Evolutionary conservation across 2,329 filamentous ascomycete species (phyloP).

Genomic region (Aureobasidium sp.): DNA sequence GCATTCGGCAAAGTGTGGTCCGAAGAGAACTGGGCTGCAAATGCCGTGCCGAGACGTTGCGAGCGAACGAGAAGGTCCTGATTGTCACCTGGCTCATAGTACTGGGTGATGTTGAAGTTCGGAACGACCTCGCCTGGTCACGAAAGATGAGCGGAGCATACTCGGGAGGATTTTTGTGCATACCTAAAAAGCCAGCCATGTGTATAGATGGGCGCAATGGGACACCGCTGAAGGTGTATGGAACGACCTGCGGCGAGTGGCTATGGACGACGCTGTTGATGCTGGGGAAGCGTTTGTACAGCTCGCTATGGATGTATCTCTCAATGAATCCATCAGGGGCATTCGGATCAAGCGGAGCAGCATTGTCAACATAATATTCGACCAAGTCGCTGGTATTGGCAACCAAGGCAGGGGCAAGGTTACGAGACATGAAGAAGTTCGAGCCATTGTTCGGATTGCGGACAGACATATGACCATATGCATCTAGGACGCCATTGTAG

Average conservation of each 20-base stretch:
- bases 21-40: slow-evolving; percentile 18
- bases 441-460: slow-evolving; percentile 39
- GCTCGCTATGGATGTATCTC: slow-evolving; percentile 40
- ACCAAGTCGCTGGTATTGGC: slow-evolving; percentile 37
- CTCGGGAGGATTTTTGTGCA: background rate
- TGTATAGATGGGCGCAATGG: slow-evolving; percentile 35
- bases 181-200: slow-evolving; percentile 37
- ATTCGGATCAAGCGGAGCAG: slow-evolving; percentile 32
- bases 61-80: slow-evolving; percentile 21
- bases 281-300: slow-evolving; percentile 34
- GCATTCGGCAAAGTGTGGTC: background rate
- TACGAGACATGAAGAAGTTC: slow-evolving; percentile 42
- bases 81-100: slow-evolving; percentile 16
- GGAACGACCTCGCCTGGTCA: slow-evolving; percentile 13
- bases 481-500: slow-evolving; percentile 42
- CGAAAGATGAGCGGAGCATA: background rate
- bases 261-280: slow-evolving; percentile 37
- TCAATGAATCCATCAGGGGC: slow-evolving; percentile 35
- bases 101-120: slow-evolving; percentile 18
- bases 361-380: slow-evolving; percentile 37
- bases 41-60: slow-evolving; percentile 16
- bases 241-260: slow-evolving; percentile 36
- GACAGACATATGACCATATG: slow-evolving; percentile 47
- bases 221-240: slow-evolving; percentile 33
- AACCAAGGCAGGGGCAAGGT: slow-evolving; percentile 40